Percentiles rank a stretch among this genome's conserved stretches.
Conservation (phyloP, 345 rosid genomes). For the Eucalyptus sideroxylon region DNA sequence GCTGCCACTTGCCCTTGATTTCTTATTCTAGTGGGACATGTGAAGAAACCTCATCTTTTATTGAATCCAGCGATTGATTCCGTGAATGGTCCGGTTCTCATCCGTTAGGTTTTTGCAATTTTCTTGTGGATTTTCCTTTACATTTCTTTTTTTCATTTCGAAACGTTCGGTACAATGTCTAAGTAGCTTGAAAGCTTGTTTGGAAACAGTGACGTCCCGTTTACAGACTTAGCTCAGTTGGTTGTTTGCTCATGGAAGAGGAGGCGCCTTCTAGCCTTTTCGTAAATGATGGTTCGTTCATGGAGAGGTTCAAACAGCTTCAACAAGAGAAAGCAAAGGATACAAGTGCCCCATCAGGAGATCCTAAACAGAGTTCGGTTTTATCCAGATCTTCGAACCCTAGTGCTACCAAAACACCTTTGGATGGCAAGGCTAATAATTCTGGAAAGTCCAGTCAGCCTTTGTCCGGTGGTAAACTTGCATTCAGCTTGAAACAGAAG, state of each 20-base stretch:
- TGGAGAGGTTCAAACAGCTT: constrained; percentile 98
- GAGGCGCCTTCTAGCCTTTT: constrained; percentile 66
- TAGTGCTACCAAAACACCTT: constrained; percentile 20
- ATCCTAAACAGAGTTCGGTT: constrained; percentile 54
- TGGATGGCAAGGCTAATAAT: constrained; percentile 40
- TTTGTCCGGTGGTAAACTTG: constrained; percentile 72
- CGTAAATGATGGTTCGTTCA: constrained; percentile 94
- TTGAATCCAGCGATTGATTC: not conserved
- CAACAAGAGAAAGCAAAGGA: constrained; percentile 64
- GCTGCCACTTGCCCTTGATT: not conserved
- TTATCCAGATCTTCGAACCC: constrained; percentile 32
- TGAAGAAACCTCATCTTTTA: not conserved
- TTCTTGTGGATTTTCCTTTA: not conserved
- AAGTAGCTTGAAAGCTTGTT: constrained; percentile 36
- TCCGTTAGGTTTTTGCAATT: not conserved
- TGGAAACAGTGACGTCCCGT: constrained; percentile 38
- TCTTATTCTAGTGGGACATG: not conserved
- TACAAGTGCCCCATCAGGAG: constrained; percentile 12
- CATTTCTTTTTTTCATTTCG: not conserved
- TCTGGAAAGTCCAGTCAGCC: constrained; percentile 16
- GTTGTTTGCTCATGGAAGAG: constrained; percentile 57
- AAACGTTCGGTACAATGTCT: constrained; percentile 11
- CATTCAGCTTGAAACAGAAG: constrained; percentile 95
- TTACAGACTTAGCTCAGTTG: constrained; percentile 10
- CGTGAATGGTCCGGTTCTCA: not conserved